These are phyloP conservation scores for Telopea speciosissima DNA, from an alignment of 177 flowering plant genomes.

Conservation along the genomic window DNA sequence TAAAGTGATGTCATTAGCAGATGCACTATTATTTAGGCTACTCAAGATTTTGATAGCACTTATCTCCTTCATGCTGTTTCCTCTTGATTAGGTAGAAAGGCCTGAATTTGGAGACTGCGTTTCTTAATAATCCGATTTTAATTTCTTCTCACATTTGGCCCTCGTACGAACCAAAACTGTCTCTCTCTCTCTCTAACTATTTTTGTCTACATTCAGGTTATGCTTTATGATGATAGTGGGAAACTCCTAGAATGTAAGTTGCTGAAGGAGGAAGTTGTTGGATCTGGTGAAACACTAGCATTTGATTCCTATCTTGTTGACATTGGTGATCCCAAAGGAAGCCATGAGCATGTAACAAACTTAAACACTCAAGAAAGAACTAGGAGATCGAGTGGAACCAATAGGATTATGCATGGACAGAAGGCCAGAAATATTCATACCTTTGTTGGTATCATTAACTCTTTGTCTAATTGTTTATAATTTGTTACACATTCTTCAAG, in stretches of 20 bases:
- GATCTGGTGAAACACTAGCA: slow-evolving; percentile 51
- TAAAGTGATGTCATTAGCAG: neutral
- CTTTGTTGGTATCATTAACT: slow-evolving; percentile 16
- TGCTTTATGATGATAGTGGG: slow-evolving; percentile 68
- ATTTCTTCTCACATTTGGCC: neutral
- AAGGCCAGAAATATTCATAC: slow-evolving; percentile 16
- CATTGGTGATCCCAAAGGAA: slow-evolving; percentile 50
- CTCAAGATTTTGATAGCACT: neutral
- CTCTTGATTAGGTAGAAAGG: neutral
- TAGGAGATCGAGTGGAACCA: slow-evolving; percentile 12
- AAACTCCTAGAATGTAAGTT: slow-evolving; percentile 54
- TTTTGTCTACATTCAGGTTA: slow-evolving; percentile 33
- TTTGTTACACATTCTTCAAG: neutral
- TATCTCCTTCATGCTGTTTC: neutral
- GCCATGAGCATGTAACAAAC: slow-evolving; percentile 19
- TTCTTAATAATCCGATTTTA: neutral
- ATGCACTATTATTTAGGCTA: neutral
- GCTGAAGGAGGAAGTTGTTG: slow-evolving; percentile 53
- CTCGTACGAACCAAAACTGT: neutral
- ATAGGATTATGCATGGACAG: slow-evolving; percentile 9
- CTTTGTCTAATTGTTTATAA: neutral
- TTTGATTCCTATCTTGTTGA: slow-evolving; percentile 61
- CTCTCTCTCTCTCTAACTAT: neutral
- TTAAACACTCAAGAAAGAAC: slow-evolving; percentile 19
- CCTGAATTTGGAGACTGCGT: neutral